A percentile compares a stretch with the other conserved stretches of the same genome.
Evolutionary conservation across 2,329 filamentous ascomycete species (phyloP).

Genomic region (Knufia petricola): DNA sequence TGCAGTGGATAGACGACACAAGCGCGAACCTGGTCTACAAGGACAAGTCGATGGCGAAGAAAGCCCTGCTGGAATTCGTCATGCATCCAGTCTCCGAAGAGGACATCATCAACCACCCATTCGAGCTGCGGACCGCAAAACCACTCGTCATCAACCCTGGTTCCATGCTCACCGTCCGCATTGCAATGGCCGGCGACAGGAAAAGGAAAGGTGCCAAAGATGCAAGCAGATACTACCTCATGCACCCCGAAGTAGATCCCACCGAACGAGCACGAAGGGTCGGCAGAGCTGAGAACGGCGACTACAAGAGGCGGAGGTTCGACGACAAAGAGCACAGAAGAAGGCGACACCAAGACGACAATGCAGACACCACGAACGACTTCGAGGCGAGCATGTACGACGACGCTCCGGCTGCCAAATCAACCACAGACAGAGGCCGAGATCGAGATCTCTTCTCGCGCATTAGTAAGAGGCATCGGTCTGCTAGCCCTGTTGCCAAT

Average conservation of each 20-base stretch:
- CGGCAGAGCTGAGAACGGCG: constrained; percentile 30
- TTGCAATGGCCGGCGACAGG: constrained; percentile 64
- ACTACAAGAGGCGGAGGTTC: constrained; percentile 46
- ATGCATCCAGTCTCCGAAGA: constrained; percentile 26
- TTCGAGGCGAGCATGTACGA: constrained; percentile 79
- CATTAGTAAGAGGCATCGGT: constrained; percentile 40
- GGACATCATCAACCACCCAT: constrained; percentile 42
- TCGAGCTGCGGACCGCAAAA: constrained; percentile 62
- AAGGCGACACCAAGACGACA: constrained; percentile 41
- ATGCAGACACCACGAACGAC: constrained; percentile 23
- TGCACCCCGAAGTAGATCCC: constrained; percentile 82
- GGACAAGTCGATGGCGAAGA: constrained; percentile 42
- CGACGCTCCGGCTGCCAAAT: constrained; percentile 44
- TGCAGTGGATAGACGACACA: constrained; percentile 94
- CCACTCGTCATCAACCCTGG: constrained; percentile 58
- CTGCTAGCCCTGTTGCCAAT: constrained; percentile 47
- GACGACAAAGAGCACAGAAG: constrained; percentile 47
- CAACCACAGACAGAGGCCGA: constrained; percentile 24
- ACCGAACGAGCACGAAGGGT: constrained; percentile 56
- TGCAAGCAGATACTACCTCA: constrained; percentile 81
- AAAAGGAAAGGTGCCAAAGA: constrained; percentile 71
- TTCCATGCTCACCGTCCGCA: constrained; percentile 59
- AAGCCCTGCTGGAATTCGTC: constrained; percentile 45
- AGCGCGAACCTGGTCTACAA: constrained; percentile 79
- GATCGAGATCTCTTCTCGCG: constrained; percentile 33